phyloP scores from a whole-genome alignment of 108 stramenopile species.

The Cyclostephanos tholiformis region DNA sequence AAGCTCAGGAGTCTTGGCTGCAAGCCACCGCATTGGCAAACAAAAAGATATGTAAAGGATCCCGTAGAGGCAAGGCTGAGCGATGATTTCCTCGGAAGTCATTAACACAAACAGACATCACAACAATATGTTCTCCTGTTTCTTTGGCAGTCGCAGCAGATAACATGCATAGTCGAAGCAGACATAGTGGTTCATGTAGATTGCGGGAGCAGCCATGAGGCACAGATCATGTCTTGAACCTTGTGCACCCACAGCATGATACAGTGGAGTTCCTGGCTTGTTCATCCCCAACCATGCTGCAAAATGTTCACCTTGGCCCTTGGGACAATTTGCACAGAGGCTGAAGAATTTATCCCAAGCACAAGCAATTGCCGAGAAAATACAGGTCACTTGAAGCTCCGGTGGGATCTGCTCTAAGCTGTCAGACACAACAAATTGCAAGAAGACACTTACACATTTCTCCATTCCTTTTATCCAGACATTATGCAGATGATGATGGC shows the following conservation, averaged over 20 bases:
- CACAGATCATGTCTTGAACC: constrained; percentile 10
- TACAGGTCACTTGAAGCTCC: too few species aligned
- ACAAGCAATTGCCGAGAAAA: background rate
- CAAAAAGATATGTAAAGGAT: constrained; percentile 3
- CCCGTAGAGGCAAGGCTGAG: background rate
- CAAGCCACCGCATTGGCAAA: constrained; percentile 13
- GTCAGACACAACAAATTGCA: too few species aligned
- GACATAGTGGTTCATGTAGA: constrained; percentile 3
- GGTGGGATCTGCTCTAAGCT: too few species aligned
- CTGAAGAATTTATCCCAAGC: constrained; percentile 7
- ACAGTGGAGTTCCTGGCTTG: background rate
- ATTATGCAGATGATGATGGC: background rate
- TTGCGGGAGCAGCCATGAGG: constrained; percentile 3
- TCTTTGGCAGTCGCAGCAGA: background rate
- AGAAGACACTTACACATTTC: too few species aligned
- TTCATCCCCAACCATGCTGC: background rate
- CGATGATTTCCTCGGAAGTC: constrained; percentile 8
- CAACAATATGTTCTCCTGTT: constrained; percentile 1
- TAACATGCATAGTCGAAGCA: background rate
- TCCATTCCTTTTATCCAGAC: background rate
- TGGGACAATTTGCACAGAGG: constrained; percentile 7
- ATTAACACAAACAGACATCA: constrained; percentile 7
- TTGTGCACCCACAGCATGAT: constrained; percentile 8
- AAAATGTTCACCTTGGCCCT: constrained; percentile 11
- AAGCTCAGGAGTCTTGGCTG: constrained; percentile 13